Evolutionary conservation across 352 stramenopile genomes (phyloP).

Genomic region (Phytophthora idaei): DNA sequence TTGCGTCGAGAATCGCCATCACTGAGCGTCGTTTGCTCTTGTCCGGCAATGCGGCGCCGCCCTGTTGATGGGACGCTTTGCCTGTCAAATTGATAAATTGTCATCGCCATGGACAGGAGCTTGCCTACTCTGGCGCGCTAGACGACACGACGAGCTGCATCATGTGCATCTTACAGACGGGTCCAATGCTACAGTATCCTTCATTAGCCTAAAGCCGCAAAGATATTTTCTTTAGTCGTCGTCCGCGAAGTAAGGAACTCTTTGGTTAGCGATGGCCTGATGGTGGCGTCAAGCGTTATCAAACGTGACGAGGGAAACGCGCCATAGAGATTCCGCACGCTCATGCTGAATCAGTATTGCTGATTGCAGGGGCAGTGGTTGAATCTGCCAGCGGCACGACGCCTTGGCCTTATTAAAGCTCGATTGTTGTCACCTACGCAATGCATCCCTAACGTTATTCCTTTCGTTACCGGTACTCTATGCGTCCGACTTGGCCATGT

Average conservation of each 20-base stretch:
- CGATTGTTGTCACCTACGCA: conserved; percentile 1
- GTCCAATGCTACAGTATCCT: conserved; percentile 14
- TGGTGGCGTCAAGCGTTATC: background rate
- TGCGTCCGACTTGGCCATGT: conserved; percentile 20
- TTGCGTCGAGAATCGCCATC: background rate
- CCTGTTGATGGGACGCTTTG: background rate
- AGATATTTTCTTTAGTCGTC: conserved; percentile 31
- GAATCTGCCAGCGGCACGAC: background rate
- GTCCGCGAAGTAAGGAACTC: background rate
- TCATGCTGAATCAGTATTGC: background rate
- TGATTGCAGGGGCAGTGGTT: conserved; percentile 1
- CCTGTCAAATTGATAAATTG: background rate
- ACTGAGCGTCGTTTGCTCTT: background rate
- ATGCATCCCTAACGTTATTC: conserved; percentile 5
- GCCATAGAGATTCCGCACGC: conserved; percentile 11
- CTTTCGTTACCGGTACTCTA: conserved; percentile 7
- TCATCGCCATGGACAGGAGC: background rate
- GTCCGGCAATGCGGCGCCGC: background rate
- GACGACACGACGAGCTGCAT: conserved; percentile 25
- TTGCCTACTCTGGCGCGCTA: conserved; percentile 1
- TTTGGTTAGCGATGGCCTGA: background rate
- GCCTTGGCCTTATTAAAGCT: background rate
- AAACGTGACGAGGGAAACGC: background rate
- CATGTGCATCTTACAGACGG: conserved; percentile 25
- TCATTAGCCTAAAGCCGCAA: background rate